These are phyloP conservation scores for Graphilbum fragrans DNA, from an alignment of 2,329 filamentous ascomycete species.

Conservation along the genomic window DNA sequence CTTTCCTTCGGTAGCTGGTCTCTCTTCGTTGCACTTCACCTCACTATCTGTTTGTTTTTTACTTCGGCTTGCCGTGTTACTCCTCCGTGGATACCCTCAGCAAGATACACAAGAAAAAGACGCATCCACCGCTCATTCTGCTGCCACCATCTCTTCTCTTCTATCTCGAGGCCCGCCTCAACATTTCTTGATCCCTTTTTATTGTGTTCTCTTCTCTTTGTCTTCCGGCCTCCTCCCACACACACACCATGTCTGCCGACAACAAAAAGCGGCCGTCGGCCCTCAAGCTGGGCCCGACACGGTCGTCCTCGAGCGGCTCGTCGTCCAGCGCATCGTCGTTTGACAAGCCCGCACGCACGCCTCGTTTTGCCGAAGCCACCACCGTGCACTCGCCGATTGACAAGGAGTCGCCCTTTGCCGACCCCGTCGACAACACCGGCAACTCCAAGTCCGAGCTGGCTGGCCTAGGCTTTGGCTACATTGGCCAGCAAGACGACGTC, in stretches of 20 bases:
- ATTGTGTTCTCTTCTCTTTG: constrained; percentile 5
- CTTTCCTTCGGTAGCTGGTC: constrained; percentile 40
- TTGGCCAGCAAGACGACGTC: constrained; percentile 44
- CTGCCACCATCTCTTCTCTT: constrained; percentile 7
- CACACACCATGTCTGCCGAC: constrained; percentile 16
- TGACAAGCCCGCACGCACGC: constrained; percentile 54
- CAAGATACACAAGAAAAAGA: no score
- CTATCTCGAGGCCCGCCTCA: constrained; percentile 1
- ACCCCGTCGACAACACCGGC: constrained; percentile 39
- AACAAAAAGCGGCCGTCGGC: constrained; percentile 46
- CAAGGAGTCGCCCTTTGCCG: constrained; percentile 40
- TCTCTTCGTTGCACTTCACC: constrained; percentile 25
- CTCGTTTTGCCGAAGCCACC: constrained; percentile 72
- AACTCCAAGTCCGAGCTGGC: constrained; percentile 58
- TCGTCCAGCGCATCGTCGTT: constrained; percentile 43
- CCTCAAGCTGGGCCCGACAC: constrained; percentile 37
- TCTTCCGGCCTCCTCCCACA: constrained; percentile 10
- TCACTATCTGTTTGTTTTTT: constrained; percentile 23
- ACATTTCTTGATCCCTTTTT: constrained; percentile 1
- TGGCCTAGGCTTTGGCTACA: constrained; percentile 89
- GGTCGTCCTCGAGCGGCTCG: constrained; percentile 38
- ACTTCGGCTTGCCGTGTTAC: constrained; percentile 20
- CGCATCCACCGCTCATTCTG: no score
- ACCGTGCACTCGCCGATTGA: constrained; percentile 68
- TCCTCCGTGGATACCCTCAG: no score